Evolutionary conservation across 139 green algal species (phyloP), one percentile per base, ranked within the genome.

Genomic region (Microglena sp.): DNA sequence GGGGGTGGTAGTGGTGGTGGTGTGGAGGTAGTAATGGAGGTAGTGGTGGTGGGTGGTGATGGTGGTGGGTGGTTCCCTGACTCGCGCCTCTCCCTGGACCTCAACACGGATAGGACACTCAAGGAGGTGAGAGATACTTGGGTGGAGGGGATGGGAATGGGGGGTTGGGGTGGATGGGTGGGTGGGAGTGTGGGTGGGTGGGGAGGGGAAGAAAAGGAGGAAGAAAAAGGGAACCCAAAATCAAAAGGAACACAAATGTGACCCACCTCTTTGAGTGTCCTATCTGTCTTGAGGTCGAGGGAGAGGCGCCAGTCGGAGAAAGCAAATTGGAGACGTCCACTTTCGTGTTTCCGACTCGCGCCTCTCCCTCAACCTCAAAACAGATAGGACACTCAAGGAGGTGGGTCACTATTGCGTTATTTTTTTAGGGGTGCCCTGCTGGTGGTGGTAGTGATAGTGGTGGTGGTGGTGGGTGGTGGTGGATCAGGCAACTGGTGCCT

Each of bases 321-420:
- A 82, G 94, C 94, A 46, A 91, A 91, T 78, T 95, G 89, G 56
- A 94, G 77, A 5, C 87, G 80, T 1, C 89, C 89, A 77, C n/a
- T n/a, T n/a, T n/a, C n/a, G n/a, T n/a, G n/a, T 95, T 77, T 87
- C 88, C 5, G 88, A 93, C 78, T 85, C 72, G 22, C 78, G 85
- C 50, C 76, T 92, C 56, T 78, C 81, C 0, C 77, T 95, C 24
- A 87, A 93, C 72, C 84, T 95, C 44, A 89, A 81, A 69, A 93
- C 88, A 2, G 88, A 93, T 75, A 84, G 83, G 50, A 92, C 87
- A 2, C 80, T 92, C 32, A 91, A 91, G 70, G 88, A 90, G 69
- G 70, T 79, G 57, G 0, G 65, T n/a, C n/a, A n/a, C n/a, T n/a
- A n/a, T n/a, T 50, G 40, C 18, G 40, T 50, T 11, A 24, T 27